Base-by-base conservation (phyloP, 2,329 filamentous ascomycete genomes). In the Phaeophleospora eucalypticola region DNA sequence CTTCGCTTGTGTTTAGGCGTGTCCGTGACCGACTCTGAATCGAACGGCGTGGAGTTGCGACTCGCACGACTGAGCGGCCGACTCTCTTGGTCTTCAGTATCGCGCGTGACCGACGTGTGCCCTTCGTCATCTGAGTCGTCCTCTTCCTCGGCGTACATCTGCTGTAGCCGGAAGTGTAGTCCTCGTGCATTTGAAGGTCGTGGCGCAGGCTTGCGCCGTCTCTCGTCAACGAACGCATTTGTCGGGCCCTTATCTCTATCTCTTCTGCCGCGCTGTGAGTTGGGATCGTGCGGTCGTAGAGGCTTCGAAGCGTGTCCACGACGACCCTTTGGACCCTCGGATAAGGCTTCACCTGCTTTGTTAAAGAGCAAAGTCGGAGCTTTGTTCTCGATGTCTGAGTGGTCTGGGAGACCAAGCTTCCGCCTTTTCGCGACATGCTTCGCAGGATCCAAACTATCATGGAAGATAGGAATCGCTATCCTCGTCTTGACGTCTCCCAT, bases 401-500 rank as follows among this genome's bases (percentile, higher is more conserved):
- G 80, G 56, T 87, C 86, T 34, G 83, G 74, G 45, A 95, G 82
- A 43, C 90, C 88, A 15, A 95, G 73, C 64, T 83, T 87, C 52
- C 86, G 80, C 49, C 91, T 79, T 68, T 88, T 94, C n/a, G 82
- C 79, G 2, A 76, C 74, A 67, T 95, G 89, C 48, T 89, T 86
- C 45, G 79, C 79, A 3, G 93, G 90, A 55, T 95, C 84, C 48
- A 98, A 79, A 61, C 84, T 89, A 35, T 89, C 81, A 57, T 87
- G 86, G 32, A 98, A 75, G 36, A 83, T 79, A 2, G 89, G 89
- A 4, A 84, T 87, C 7, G 87, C 90, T 39, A 97, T 83, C 59
- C 91, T 86, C 36, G 85, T 86, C 58, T 90, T 89, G 61, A 97
- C 87, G 65, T 96, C 89, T 55, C 86, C 82, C 52, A 97, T 82